Percentiles rank a stretch among this genome's conserved stretches.
phyloP scores from a whole-genome alignment of 768 basidiomycete genomes.

The Termitomyces sp. region DNA sequence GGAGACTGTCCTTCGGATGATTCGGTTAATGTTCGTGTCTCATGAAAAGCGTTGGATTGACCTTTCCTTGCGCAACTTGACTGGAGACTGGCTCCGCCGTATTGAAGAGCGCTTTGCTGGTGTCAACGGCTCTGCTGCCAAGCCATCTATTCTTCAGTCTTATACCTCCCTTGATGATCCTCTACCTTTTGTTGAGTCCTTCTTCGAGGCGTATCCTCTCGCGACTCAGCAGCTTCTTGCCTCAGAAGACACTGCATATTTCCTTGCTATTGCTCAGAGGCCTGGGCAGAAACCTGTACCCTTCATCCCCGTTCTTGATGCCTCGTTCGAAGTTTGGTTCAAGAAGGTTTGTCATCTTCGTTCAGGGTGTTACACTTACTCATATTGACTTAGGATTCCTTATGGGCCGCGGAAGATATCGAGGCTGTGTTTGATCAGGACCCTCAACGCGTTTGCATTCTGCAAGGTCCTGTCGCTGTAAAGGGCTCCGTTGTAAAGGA shows the following conservation, averaged over 20 bases:
- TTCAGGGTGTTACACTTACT: background rate
- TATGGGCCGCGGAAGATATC: conserved; percentile 97
- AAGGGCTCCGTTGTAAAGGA: conserved; percentile 86
- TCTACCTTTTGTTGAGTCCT: conserved; percentile 63
- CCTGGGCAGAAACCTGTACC: conserved; percentile 98
- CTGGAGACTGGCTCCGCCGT: conserved; percentile 95
- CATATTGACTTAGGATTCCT: conserved; percentile 62
- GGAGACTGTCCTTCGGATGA: conserved; percentile 87
- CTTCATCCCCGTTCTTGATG: conserved; percentile 94
- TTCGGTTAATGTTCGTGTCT: conserved; percentile 89
- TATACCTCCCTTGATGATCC: conserved; percentile 83
- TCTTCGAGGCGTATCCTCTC: conserved; percentile 81
- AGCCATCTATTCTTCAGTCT: conserved; percentile 82
- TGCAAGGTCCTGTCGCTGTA: conserved; percentile 94
- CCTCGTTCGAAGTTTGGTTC: conserved; percentile 97
- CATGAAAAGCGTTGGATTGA: conserved; percentile 96
- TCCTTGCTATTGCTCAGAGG: conserved; percentile 92
- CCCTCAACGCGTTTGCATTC: conserved; percentile 95
- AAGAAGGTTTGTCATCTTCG: conserved; percentile 67
- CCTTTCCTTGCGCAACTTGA: conserved; percentile 82
- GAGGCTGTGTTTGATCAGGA: conserved; percentile 99
- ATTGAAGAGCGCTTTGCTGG: conserved; percentile 94
- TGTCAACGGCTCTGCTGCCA: conserved; percentile 67
- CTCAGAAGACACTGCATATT: conserved; percentile 90
- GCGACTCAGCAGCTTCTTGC: conserved; percentile 85